phyloP scores from a whole-genome alignment of 495 filamentous ascomycete species.

The Neohortaea acidophila region DNA sequence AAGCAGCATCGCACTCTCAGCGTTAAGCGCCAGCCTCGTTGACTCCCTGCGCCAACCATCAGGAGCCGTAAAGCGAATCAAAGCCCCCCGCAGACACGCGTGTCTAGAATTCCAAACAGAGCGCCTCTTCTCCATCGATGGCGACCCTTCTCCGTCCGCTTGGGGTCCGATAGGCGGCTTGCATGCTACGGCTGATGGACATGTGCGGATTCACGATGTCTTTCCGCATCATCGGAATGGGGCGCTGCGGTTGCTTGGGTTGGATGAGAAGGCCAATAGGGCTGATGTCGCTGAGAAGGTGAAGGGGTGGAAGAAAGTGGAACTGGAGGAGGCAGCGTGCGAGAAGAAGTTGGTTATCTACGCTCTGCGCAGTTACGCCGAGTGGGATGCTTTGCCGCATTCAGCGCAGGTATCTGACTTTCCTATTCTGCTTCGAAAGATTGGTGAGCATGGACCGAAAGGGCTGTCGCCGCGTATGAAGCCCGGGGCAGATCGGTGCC shows the following conservation, averaged over 20 bases:
- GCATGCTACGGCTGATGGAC: slow-evolving; percentile 30
- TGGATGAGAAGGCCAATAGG: slow-evolving; percentile 18
- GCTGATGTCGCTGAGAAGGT: slow-evolving; percentile 25
- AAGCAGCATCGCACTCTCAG: slow-evolving; percentile 31
- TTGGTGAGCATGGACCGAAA: slow-evolving; percentile 16
- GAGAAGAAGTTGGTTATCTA: slow-evolving; percentile 26
- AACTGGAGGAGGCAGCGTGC: slow-evolving; percentile 27
- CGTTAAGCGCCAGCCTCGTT: slow-evolving; percentile 28
- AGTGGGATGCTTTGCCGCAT: slow-evolving; percentile 33
- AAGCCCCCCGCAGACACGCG: slow-evolving; percentile 28
- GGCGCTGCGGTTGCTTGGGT: slow-evolving; percentile 26
- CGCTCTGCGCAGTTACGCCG: slow-evolving; percentile 25
- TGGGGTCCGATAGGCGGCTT: slow-evolving; percentile 32
- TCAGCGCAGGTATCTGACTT: slow-evolving; percentile 26
- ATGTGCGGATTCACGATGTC: slow-evolving; percentile 32
- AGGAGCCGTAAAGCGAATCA: slow-evolving; percentile 21
- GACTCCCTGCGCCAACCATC: slow-evolving; percentile 18
- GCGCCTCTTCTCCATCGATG: slow-evolving; percentile 27
- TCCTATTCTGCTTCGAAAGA: slow-evolving; percentile 27
- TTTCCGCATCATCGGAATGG: slow-evolving; percentile 31
- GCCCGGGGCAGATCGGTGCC: slow-evolving; percentile 12
- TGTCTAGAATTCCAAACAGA: slow-evolving; percentile 33
- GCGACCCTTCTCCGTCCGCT: slow-evolving; percentile 15
- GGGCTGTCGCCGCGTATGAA: slow-evolving; percentile 8
- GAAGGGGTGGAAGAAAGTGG: slow-evolving; percentile 23